Evolutionary conservation across 495 filamentous ascomycete species (phyloP).

Genomic region (Hypoxylon trugodes): DNA sequence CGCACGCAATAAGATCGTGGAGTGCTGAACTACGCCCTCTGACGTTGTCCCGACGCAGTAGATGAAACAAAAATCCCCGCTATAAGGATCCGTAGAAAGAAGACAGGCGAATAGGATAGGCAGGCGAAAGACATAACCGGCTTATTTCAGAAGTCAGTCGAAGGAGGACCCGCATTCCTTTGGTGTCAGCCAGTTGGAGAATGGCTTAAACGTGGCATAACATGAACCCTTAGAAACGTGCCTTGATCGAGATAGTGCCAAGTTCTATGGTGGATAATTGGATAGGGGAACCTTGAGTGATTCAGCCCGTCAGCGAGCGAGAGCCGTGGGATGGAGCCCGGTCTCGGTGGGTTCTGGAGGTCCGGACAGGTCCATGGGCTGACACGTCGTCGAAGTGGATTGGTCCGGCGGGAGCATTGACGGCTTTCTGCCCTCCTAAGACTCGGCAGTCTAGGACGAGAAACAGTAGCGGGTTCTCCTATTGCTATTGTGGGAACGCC

Average conservation of each 20-base stretch:
- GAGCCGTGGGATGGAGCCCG: conserved; percentile 14
- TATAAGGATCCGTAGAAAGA: conserved; percentile 37
- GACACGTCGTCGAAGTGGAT: conserved; percentile 40
- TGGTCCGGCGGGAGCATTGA: conserved; percentile 30
- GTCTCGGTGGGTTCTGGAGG: conserved; percentile 35
- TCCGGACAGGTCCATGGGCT: conserved; percentile 22
- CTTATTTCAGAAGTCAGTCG: conserved; percentile 26
- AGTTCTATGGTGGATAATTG: conserved; percentile 13
- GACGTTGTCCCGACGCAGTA: conserved; percentile 31
- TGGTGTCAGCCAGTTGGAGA: conserved; percentile 17
- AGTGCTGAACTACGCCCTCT: conserved; percentile 3
- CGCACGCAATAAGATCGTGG: conserved; percentile 27
- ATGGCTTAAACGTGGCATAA: too few species aligned
- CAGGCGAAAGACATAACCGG: conserved; percentile 29
- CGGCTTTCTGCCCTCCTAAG: conserved; percentile 17
- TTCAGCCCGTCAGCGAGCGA: conserved; percentile 25
- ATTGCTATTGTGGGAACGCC: conserved; percentile 26
- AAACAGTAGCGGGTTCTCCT: conserved; percentile 8
- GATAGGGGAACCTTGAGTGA: conserved; percentile 24
- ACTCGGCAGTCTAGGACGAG: conserved; percentile 26
- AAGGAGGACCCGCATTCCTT: conserved; percentile 21
- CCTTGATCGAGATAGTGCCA: conserved; percentile 33
- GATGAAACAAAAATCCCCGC: conserved; percentile 37
- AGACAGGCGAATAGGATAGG: conserved; percentile 23
- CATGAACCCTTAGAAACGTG: conserved; percentile 37